These are phyloP conservation scores for Agroathelia rolfsii DNA, from an alignment of 1,284 basidiomycete genomes.

Conservation along the genomic window DNA sequence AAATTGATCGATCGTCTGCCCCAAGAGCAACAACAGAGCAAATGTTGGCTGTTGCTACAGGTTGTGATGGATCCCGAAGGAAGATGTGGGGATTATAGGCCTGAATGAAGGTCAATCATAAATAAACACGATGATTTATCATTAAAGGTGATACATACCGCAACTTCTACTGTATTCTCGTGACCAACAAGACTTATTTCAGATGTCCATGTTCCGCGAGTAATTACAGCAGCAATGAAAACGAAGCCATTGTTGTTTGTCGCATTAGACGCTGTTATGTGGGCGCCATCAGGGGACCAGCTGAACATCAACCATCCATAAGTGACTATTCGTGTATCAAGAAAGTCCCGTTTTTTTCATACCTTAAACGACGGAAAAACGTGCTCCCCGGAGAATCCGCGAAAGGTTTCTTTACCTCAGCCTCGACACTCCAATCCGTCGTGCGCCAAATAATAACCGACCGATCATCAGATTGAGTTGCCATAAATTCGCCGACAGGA, in stretches of 20 bases:
- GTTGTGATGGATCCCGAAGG: constrained; percentile 56
- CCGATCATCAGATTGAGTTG: constrained; percentile 95
- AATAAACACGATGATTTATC: constrained; percentile 9
- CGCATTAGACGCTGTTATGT: constrained; percentile 94
- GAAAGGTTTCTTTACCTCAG: constrained; percentile 83
- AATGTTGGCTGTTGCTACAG: constrained; percentile 67
- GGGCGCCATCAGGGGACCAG: constrained; percentile 98
- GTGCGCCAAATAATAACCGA: constrained; percentile 96
- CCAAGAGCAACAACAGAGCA: constrained; percentile 84
- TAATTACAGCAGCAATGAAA: constrained; percentile 94
- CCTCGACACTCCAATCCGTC: constrained; percentile 81
- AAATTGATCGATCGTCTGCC: constrained; percentile 81
- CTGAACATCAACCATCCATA: constrained; percentile 29
- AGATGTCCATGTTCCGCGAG: constrained; percentile 77
- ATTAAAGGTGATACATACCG: constrained; percentile 38
- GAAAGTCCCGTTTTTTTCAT: constrained; percentile 12
- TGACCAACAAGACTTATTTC: constrained; percentile 94
- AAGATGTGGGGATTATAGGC: constrained; percentile 91
- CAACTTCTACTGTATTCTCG: constrained; percentile 95
- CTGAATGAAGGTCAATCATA: constrained; percentile 27
- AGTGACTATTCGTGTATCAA: constrained; percentile 1
- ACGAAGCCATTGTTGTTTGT: constrained; percentile 94
- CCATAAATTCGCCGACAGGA: constrained; percentile 92
- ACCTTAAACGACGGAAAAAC: constrained; percentile 91
- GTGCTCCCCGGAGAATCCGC: constrained; percentile 90